Percentiles rank a stretch among this genome's conserved stretches.
These are phyloP conservation scores for Solanum hybrid DNA, from an alignment of 305 asterid species.

Conservation along the genomic window DNA sequence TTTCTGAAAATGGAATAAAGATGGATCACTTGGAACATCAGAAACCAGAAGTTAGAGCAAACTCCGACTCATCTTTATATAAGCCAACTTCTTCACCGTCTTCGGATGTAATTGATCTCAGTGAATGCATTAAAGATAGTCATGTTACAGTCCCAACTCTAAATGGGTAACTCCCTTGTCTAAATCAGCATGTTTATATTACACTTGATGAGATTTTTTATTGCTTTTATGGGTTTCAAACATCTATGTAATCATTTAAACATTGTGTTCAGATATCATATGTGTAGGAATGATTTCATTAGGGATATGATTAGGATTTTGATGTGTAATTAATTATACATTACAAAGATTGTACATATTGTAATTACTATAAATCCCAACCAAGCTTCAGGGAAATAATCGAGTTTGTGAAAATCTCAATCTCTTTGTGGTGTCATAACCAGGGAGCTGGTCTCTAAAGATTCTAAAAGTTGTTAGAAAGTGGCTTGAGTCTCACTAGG, in stretches of 20 bases:
- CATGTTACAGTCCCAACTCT: constrained; percentile 72
- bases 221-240: not conserved
- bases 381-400: not conserved
- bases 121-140: constrained; percentile 52
- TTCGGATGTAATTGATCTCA: constrained; percentile 51
- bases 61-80: constrained; percentile 18
- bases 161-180: constrained; percentile 51
- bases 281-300: not conserved
- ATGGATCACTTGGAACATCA: constrained; percentile 25
- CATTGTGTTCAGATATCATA: not conserved
- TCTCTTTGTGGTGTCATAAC: not conserved
- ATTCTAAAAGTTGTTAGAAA: not conserved
- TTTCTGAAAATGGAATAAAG: constrained; percentile 22
- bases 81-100: constrained; percentile 20
- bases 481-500: not conserved
- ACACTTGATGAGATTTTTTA: not conserved
- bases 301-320: not conserved
- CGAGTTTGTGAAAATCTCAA: not conserved
- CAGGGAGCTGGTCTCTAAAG: not conserved
- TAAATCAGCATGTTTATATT: not conserved
- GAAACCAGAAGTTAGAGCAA: constrained; percentile 4
- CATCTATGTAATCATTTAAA: not conserved
- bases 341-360: not conserved
- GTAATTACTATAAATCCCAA: not conserved
- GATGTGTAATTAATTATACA: not conserved